Evolutionary conservation across 176 grass and related monocot genomes (phyloP), one percentile per base, ranked within the genome.

Genomic region (Paspalum notatum): DNA sequence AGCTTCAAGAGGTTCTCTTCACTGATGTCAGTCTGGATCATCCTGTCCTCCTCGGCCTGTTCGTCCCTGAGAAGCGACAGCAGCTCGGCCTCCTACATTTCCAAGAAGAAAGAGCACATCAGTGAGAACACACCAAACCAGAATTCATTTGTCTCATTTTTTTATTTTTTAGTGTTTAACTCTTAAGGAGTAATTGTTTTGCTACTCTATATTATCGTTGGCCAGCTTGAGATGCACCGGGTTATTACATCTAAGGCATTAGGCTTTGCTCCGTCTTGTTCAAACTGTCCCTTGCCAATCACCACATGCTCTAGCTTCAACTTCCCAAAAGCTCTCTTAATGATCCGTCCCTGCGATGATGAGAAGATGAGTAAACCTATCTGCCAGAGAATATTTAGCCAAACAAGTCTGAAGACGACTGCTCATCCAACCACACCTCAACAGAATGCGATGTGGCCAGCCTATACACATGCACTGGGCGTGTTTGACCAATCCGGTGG

Each of bases 401-500:
- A 56, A 58, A 45, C 6, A 68, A 13, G 53, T 22, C 51, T 21
- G 16, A 38, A 57, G 21, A 57, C 6, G 67, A 55, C 12, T 60
- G 26, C 68, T 79, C 47, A 68, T 51, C 50, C 5, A 62, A 53
- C 64, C 62, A 18, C 77, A 95, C 96, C 88, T 99, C 96, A 3
- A 99, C 86, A 55, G 96, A 93, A 77, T 95, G 80, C 59, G 96
- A 78, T 66, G 96, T 99, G 60, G 92, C 92, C 79, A 99, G 66
- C 47, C 96, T 86, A 79, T 95, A 99, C 5, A 99, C 96, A 54
- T 99, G 96, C 25, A 99, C 96, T 5, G 96, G 90, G 22, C 87
- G 87, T 22, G 90, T 93, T 80, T 99, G 96, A 15, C 96, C 96
- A 82, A 99, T 99, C 76, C 96, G 82, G 73, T 99, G 96, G 81